Base-by-base conservation (phyloP, 2,329 filamentous ascomycete species). In the Cadophora luteo-olivacea region DNA sequence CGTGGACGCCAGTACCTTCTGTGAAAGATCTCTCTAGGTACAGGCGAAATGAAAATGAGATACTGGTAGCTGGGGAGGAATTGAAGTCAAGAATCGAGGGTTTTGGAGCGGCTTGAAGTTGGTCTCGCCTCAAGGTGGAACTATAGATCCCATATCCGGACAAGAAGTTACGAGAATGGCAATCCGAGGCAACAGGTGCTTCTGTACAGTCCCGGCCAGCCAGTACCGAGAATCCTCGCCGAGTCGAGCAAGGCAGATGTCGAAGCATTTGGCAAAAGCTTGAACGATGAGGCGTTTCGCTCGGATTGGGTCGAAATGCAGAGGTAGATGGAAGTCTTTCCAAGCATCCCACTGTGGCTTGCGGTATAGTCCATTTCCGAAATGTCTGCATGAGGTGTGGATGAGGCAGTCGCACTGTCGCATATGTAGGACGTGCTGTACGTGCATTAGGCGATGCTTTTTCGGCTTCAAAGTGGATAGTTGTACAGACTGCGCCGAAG, bases 341-440 rank as follows among this genome's bases (percentile, higher is more conserved):
- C 33, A 33, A 58, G 25, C 25, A 60, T 45, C 22, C 36, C 9
- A 38, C 45, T 11, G 36, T 60, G 57, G 57, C 57, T 60, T 41
- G 57, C 33, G 36, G 22, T 25, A 12, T 45, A 12, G 14, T 41
- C 57, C 57, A 45, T 25, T 60, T 60, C 45, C 57, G 22, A 41
- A 12, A 1, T 6, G 11, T 22, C 22, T 36, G 57, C 33, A 60
- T 60, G 22, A 60, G 57, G 57, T 60, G 36, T 41, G 57, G 33
- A 45, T 38, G 57, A 60, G 41, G 57, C 33, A 38, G 33, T 38
- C 24, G 32, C n/a, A 41, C 33, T 24, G 33, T 38, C 24, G 32
- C n/a, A 41, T 58, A 58, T 58, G 55, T 58, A 58, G 32, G 55
- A 58, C 55, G 38, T 32, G 3, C 22, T 60, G 57, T 41, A 11